Base-by-base conservation (phyloP, 2,329 filamentous ascomycete genomes). In the Mycosphaerelloides madeirae region DNA sequence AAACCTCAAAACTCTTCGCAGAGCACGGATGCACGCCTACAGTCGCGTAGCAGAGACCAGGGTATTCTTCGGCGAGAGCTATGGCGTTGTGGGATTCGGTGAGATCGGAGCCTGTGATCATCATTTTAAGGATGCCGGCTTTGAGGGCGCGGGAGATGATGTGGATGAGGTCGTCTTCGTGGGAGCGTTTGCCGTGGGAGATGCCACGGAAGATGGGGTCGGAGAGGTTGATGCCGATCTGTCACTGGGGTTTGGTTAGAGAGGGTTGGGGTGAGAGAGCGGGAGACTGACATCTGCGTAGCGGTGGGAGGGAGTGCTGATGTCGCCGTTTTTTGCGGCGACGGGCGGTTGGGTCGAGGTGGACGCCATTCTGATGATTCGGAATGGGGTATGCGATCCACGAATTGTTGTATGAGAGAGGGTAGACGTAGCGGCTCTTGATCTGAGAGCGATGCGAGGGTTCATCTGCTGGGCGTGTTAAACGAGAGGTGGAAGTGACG, bases 1-100 rank as follows among this genome's bases (percentile, higher is more conserved):
- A 67, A 6, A 73, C 69, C 54, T 85, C 83, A 65, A 98, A 95
- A 41, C 85, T 80, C 51, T 84, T 80, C 55, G 86, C 87, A 52
- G 81, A 85, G 68, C 93, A 98, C 12, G 93, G 93, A 64, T 98
- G 93, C 33, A 98, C 88, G 52, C 93, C 93, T 8, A 95, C 83
- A 1, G 93, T 98, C 16, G 85, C 83, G 66, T 88, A 98, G 60
- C 95, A 88, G 28, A 81, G 78, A 15, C 84, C 85, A 16, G 88
- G 81, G 62, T 91, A 83, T 54, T 84, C 75, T 56, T 80, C 74
- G 2, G 89, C 82, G 20, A 97, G 74, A 33, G 82, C 70, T 8
- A 95, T 69, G 0, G 88, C 89, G 52, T 86, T 79, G 51, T 79
- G 70, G 2, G 87, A 90, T 65, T 90, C 89, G 40, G 75, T 72